Evolutionary conservation across 352 stramenopile genomes (phyloP), one percentile per base, ranked within the genome.

Genomic region (Phytopythium helicoides): DNA sequence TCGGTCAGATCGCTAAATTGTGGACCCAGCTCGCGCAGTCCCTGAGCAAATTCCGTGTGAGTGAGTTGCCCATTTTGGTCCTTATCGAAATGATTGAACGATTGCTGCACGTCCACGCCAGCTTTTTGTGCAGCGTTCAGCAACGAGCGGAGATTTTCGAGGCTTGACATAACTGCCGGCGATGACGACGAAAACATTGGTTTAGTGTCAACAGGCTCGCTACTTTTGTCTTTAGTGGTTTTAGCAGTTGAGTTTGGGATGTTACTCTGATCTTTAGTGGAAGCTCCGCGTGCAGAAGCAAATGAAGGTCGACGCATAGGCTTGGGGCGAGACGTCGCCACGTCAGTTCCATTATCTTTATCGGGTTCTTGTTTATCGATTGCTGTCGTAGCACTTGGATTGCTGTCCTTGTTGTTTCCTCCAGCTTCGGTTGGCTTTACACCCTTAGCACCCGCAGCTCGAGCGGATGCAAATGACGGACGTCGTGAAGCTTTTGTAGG

Each of bases 71-170:
- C 79, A 14, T 76, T 85, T 10, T 66, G 61, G 42, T 88, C 69
- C 49, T 77, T 84, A 61, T 96, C 86, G 47, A 95, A 93, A 56
- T 92, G 81, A n/a, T 64, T 58, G 42, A 96, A 91, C 4, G 76
- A 74, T 7, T 68, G 52, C 10, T 73, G 55, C 1, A 91, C 51
- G 26, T 73, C 52, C 26, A 91, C 74, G 1, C 68, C 78, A n/a
- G 66, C 64, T 14, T 62, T 57, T 41, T 76, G 57, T 8, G 80
- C 79, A 16, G 50, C 66, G n/a, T 59, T 23, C 2, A 94, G 51
- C 12, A 92, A 35, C 1, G 58, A 60, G 3, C 75, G 78, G 1
- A 94, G 58, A 21, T 77, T 73, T 8, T 51, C 41, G 14, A 90
- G 45, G 7, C 62, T 62, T 0, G 33, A 22, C 2, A 6, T 19